Evolutionary conservation across 495 filamentous ascomycete species (phyloP), one percentile per base, ranked within the genome.

Genomic region (Apiosordaria backusii): DNA sequence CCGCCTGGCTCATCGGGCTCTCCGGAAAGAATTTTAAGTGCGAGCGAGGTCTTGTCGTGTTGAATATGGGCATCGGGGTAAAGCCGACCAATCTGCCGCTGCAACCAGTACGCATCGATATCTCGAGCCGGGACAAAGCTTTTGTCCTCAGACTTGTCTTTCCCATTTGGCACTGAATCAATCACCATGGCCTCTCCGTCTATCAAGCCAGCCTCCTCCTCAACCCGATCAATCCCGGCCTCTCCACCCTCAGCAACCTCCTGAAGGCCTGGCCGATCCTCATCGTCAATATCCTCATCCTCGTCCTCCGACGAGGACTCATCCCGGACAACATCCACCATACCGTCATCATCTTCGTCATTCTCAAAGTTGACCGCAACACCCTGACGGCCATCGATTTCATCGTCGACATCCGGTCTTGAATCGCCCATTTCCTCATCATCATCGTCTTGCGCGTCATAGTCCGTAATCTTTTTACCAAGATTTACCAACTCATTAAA

Each of bases 381-480:
- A 81, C 95, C 95, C 76, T 98, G 92, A 57, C 90, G 86, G 67
- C 97, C 95, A 71, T 97, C 96, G 52, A 97, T 84, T 71, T 96
- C 92, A 27, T 82, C 89, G 71, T 96, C 92, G n/a, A 76, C 89
- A 5, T 83, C 87, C n/a, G 81, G 80, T 62, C 85, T 84, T 9
- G 84, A 88, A 57, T 88, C 81, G 26, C 84, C 90, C 87, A 93
- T 91, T 45, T 92, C 87, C 65, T 97, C 95, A 71, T 97, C 94
- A 25, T 99, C 95, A 13, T 45, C 35, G 71, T 97, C 94, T 73
- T 97, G 93, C 29, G 91, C 92, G 77, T 97, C 91, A 81, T 97
- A 99, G 77, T 99, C 95, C 27, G 96, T 98, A 70, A 99, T 97
- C 78, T 99, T 99, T 82, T 98, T 99, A 35, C 94, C 92, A 5